Evolutionary conservation across 148 eudicot species (phyloP), one percentile per base, ranked within the genome.

Genomic region (Limonium bicolor): DNA sequence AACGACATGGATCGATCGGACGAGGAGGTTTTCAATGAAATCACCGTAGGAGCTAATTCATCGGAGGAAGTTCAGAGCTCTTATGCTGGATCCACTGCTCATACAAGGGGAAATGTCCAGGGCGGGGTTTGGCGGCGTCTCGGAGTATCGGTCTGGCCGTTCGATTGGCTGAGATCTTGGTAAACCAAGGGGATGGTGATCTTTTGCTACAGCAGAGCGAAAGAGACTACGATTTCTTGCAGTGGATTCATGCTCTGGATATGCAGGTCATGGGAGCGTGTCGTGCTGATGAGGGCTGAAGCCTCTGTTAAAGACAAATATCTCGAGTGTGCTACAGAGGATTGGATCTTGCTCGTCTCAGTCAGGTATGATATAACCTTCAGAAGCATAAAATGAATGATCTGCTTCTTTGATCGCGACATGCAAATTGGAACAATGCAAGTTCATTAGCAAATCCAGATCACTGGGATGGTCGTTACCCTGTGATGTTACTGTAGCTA

Each of bases 201-300:
- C 62, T 76, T 62, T 58, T 72, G 74, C 51, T 78, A 52, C 71
- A 66, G 38, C 73, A 58, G 29, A 53, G 66, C 55, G 71, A 66
- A 11, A 48, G 80, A 31, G 82, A 60, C 48, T 74, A 44, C 11
- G 61, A 66, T 27, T 57, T 74, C 38, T 8, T 80, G 37, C 77
- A 63, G 63, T 90, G 82, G 82, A 54, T 90, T 11, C 67, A 55
- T 54, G 87, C 93, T 14, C 41, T 80, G 41, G 93, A 90, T 77
- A 53, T 72, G 71, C 95, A 90, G 43, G 84, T 72, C 5, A 64
- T 80, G 61, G 97, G 97, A 16, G 97, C 95, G 27, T 90, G 97
- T 34, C 79, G 97, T 5, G 66, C 68, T 0, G 97, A 84, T 46
- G 95, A 88, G 65, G 95, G 52, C 39, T 88, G 29, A 88, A 88